These are phyloP conservation scores for Dioszegia aurantiaca DNA, from an alignment of 768 basidiomycete genomes.

Conservation along the genomic window DNA sequence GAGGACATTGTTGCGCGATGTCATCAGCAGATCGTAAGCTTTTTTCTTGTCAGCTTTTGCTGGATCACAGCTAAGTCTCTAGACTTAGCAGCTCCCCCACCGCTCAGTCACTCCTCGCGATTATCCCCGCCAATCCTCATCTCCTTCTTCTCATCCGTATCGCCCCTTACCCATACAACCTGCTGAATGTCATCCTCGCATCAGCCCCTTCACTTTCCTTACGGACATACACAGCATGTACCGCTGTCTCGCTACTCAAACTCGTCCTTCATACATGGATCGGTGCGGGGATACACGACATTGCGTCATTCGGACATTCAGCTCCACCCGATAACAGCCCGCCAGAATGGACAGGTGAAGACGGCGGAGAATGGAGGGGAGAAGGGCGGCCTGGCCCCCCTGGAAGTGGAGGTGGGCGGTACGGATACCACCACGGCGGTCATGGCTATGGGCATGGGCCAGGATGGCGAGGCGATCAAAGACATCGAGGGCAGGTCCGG, in stretches of 20 bases:
- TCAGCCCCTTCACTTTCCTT: slow-evolving; percentile 78
- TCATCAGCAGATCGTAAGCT: slow-evolving; percentile 58
- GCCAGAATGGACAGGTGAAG: background rate
- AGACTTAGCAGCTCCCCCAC: slow-evolving; percentile 70
- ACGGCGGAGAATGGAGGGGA: background rate
- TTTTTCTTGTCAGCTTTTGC: background rate
- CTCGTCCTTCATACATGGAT: slow-evolving; percentile 85
- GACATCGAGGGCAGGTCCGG: slow-evolving; percentile 19
- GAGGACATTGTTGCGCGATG: slow-evolving; percentile 63
- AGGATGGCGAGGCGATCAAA: slow-evolving; percentile 8
- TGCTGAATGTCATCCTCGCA: slow-evolving; percentile 90
- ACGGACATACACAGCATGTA: slow-evolving; percentile 60
- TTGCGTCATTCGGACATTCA: slow-evolving; percentile 18
- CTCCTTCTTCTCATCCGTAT: slow-evolving; percentile 87
- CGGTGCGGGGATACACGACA: slow-evolving; percentile 55
- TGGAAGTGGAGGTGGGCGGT: background rate
- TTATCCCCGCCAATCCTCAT: slow-evolving; percentile 81
- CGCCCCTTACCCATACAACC: slow-evolving; percentile 62
- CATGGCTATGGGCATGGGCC: slow-evolving; percentile 12
- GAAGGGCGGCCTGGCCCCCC: background rate
- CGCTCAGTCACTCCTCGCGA: slow-evolving; percentile 75
- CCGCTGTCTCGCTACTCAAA: slow-evolving; percentile 82
- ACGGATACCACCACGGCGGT: slow-evolving; percentile 8
- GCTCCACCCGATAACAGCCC: background rate
- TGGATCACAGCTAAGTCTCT: slow-evolving; percentile 22